These are phyloP conservation scores for Raffaelea arxii DNA, from an alignment of 2,329 filamentous ascomycete species.

Conservation along the genomic window DNA sequence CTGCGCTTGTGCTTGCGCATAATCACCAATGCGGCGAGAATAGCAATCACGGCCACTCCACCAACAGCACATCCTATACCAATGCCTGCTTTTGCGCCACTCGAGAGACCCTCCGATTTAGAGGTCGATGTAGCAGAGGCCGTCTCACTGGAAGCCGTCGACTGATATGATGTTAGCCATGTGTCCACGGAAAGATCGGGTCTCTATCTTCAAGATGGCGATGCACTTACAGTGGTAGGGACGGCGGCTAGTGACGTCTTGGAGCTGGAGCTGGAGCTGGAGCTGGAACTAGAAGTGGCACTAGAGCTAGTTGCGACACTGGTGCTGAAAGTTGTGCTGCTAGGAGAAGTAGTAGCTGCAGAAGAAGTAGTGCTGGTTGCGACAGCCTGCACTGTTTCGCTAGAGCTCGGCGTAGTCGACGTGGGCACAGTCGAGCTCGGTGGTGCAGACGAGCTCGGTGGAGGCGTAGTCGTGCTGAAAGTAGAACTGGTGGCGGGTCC, in stretches of 20 bases:
- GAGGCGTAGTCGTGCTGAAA: not conserved
- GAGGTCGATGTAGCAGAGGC: slow-evolving; percentile 1
- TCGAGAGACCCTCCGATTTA: slow-evolving; percentile 1
- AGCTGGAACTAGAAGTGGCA: not conserved
- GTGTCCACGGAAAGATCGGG: not conserved
- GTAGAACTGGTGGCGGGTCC: not conserved
- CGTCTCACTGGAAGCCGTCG: not conserved
- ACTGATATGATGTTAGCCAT: not conserved
- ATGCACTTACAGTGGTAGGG: slow-evolving; percentile 1
- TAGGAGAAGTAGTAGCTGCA: too few species aligned
- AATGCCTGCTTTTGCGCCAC: slow-evolving; percentile 14
- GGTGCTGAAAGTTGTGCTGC: not conserved
- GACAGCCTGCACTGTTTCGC: not conserved
- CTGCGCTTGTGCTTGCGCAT: slow-evolving; percentile 9
- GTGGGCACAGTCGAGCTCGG: not conserved
- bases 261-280: too few species aligned
- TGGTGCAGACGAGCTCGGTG: too few species aligned
- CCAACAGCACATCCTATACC: slow-evolving; percentile 12
- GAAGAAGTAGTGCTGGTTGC: not conserved
- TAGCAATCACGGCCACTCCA: slow-evolving; percentile 11
- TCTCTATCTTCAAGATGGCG: not conserved
- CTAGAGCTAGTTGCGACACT: not conserved
- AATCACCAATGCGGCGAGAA: slow-evolving; percentile 4
- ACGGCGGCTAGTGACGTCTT: too few species aligned
- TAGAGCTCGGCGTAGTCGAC: not conserved